Percentiles rank a stretch among this genome's conserved stretches.
phyloP scores from a whole-genome alignment of 768 basidiomycete genomes.

The Mycena kentingensis region DNA sequence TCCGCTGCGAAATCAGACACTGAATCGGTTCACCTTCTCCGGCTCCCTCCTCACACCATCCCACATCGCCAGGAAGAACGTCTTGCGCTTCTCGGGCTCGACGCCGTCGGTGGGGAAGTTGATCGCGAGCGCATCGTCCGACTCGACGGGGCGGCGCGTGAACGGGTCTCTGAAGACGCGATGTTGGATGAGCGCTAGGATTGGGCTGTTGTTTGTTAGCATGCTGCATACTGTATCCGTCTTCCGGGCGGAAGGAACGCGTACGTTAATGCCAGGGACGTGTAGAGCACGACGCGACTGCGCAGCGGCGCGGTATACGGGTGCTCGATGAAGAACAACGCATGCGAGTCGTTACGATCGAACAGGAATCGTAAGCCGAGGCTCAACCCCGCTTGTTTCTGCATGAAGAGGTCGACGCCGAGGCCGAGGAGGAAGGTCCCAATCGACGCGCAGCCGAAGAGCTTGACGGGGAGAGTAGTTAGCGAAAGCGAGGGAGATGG shows the following conservation, averaged over 20 bases:
- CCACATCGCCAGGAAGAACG: slow-evolving; percentile 30
- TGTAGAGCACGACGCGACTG: slow-evolving; percentile 53
- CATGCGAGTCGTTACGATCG: slow-evolving; percentile 62
- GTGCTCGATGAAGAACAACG: slow-evolving; percentile 32
- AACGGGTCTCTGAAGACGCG: slow-evolving; percentile 53
- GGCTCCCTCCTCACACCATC: slow-evolving; percentile 24
- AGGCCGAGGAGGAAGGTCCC: slow-evolving; percentile 63
- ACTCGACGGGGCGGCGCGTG: slow-evolving; percentile 32
- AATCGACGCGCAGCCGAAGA: slow-evolving; percentile 53
- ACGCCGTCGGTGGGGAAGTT: slow-evolving; percentile 21
- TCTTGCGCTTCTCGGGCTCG: slow-evolving; percentile 14
- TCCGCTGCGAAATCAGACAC: too few relatives aligned
- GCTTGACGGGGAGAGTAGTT: slow-evolving; percentile 27
- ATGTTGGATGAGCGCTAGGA: slow-evolving; percentile 57
- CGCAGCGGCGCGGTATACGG: slow-evolving; percentile 53
- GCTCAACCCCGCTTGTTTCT: slow-evolving; percentile 64
- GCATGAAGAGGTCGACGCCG: slow-evolving; percentile 56
- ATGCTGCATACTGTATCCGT: slow-evolving; percentile 2
- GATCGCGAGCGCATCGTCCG: slow-evolving; percentile 23
- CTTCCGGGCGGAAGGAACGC: slow-evolving; percentile 28
- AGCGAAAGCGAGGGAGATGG: not conserved
- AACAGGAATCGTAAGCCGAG: slow-evolving; percentile 63
- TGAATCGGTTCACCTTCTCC: slow-evolving; percentile 29
- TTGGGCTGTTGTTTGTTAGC: slow-evolving; percentile 39
- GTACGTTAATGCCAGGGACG: slow-evolving; percentile 59